These are phyloP conservation scores for Crepidotus sp. DNA, from an alignment of 1,284 basidiomycete species.

Conservation along the genomic window DNA sequence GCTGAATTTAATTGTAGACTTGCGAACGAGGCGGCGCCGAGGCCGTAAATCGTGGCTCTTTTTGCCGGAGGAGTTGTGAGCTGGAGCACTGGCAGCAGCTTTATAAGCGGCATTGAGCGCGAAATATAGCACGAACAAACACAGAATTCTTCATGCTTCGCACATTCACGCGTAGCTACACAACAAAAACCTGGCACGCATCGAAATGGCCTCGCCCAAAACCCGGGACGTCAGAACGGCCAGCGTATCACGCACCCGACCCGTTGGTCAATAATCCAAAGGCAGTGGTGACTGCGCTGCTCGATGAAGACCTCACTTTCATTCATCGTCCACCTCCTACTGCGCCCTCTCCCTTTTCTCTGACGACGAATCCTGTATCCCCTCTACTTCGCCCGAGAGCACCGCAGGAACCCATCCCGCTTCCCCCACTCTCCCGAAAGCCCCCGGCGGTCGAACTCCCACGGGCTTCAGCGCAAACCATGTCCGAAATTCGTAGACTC, in stretches of 20 bases:
- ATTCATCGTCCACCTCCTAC: slow-evolving; percentile 72
- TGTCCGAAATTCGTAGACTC: slow-evolving; percentile 49
- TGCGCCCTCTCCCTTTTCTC: slow-evolving; percentile 58
- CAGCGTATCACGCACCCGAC: slow-evolving; percentile 55
- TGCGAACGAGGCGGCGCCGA: too few species aligned
- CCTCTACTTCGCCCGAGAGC: slow-evolving; percentile 44
- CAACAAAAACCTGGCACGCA: too few species aligned
- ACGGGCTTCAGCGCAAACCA: slow-evolving; percentile 41
- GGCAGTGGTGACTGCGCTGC: slow-evolving; percentile 46
- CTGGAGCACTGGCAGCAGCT: too few species aligned
- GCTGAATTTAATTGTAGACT: too few species aligned
- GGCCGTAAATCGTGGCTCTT: too few species aligned
- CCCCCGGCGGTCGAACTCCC: slow-evolving; percentile 22
- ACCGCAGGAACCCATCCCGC: slow-evolving; percentile 22
- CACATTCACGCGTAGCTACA: slow-evolving; percentile 11
- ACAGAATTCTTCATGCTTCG: slow-evolving; percentile 7
- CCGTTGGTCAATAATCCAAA: slow-evolving; percentile 52
- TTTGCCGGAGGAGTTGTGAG: too few species aligned
- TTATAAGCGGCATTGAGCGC: too few species aligned
- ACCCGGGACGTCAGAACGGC: slow-evolving; percentile 42
- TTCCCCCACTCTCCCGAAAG: slow-evolving; percentile 40
- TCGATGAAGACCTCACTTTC: slow-evolving; percentile 56
- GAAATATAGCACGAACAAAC: background rate
- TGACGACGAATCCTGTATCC: slow-evolving; percentile 57
- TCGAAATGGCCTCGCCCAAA: slow-evolving; percentile 37